phyloP scores from a whole-genome alignment of 129 eudicot species.

The Lonicera japonica region DNA sequence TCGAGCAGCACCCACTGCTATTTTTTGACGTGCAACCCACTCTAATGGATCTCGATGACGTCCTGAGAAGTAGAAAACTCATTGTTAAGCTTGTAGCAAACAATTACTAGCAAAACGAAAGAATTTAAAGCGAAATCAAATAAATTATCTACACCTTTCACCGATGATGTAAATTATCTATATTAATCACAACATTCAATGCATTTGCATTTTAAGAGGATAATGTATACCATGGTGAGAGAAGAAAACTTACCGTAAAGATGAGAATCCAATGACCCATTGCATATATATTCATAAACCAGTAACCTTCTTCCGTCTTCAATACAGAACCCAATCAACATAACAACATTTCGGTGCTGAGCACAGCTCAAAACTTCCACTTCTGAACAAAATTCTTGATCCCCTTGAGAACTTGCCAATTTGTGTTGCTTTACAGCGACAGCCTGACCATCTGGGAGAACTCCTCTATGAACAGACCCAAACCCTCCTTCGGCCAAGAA shows the following conservation, averaged over 20 bases:
- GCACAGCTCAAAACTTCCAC: conserved; percentile 99
- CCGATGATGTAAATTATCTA: not conserved
- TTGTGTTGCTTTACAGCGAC: conserved; percentile 98
- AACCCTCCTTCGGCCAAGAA: conserved; percentile 97
- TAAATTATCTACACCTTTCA: not conserved
- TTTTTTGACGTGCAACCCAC: conserved; percentile 92
- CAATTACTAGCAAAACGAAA: not conserved
- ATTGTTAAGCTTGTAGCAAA: not conserved
- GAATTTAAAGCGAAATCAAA: not conserved
- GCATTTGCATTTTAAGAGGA: too few species aligned
- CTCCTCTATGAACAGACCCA: conserved; percentile 95
- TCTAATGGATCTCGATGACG: conserved; percentile 58
- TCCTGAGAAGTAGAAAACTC: conserved; percentile 28
- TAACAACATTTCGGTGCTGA: conserved; percentile 94
- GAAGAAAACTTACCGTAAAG: conserved; percentile 59
- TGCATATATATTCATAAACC: conserved; percentile 89
- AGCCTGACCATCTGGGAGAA: conserved; percentile 88
- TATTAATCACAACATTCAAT: too few species aligned
- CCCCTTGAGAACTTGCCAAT: conserved; percentile 98
- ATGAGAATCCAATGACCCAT: conserved; percentile 89
- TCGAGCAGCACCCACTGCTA: conserved; percentile 96
- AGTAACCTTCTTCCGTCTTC: conserved; percentile 85
- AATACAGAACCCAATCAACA: conserved; percentile 89
- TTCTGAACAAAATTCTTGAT: conserved; percentile 94
- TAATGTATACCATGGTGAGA: too few species aligned